Percentiles rank a stretch among this genome's conserved stretches.
Evolutionary conservation across 306 rosid species (phyloP).

Genomic region (Vicia faba): DNA sequence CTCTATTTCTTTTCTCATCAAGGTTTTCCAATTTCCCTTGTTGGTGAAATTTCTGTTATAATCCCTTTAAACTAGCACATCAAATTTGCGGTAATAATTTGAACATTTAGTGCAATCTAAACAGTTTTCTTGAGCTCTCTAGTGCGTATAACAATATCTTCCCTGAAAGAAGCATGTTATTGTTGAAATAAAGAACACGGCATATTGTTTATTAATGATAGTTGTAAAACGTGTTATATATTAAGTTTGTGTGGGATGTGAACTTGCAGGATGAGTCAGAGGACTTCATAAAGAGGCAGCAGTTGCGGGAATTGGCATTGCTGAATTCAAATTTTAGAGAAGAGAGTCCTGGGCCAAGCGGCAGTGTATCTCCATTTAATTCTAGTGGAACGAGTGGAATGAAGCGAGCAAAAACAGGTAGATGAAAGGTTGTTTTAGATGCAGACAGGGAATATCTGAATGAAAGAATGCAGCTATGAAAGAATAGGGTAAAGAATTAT

Average conservation of each 20-base stretch:
- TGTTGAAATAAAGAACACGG: constrained; percentile 21
- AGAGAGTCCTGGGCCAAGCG: constrained; percentile 90
- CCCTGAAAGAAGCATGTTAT: constrained; percentile 28
- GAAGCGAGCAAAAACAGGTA: constrained; percentile 93
- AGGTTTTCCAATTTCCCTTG: constrained; percentile 17
- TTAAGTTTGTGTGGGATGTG: constrained; percentile 26
- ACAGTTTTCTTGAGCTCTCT: constrained; percentile 2
- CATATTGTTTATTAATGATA: not conserved
- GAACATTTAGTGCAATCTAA: constrained; percentile 26
- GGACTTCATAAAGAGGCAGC: constrained; percentile 84
- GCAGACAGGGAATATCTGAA: constrained; percentile 38
- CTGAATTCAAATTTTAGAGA: constrained; percentile 85
- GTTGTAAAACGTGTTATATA: constrained; percentile 9
- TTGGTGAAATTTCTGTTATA: constrained; percentile 16
- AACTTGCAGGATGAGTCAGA: constrained; percentile 81
- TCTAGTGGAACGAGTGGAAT: constrained; percentile 89
- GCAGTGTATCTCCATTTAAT: constrained; percentile 86
- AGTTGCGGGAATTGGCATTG: constrained; percentile 83
- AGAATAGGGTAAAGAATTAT: constrained; percentile 57
- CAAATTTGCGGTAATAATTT: not conserved
- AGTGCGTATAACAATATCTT: not conserved
- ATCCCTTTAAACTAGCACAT: constrained; percentile 22
- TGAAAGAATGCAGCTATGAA: constrained; percentile 46
- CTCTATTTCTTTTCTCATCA: too few relatives aligned
- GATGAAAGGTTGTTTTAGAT: constrained; percentile 48